Evolutionary conservation across 306 rosid genomes (phyloP), one percentile per base, ranked within the genome.

Genomic region (Arachis stenosperma): DNA sequence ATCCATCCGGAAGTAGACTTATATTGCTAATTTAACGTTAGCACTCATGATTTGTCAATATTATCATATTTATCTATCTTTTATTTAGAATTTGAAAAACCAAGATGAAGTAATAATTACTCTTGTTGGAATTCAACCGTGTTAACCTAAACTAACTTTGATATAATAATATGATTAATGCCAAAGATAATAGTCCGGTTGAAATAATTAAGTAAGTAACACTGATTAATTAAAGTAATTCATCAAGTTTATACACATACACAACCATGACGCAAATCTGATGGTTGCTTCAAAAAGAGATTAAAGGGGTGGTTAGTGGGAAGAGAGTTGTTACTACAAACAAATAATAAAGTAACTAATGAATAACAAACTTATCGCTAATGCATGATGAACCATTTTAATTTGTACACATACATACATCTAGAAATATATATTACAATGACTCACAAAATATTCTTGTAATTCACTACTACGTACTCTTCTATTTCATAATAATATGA

Each of bases 21-120:
- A 3, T 33, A 33, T 51, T 61, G 5, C 71, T 48, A 44, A 58
- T 61, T 76, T 84, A 67, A 70, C 57, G 51, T 64, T 70, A 51
- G 74, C 79, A 81, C 81, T 77, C 70, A 81, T 80, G 59, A 47
- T 72, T 70, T 74, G 66, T 64, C 73, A 79, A 56, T 75, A 73
- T 51, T 78, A 51, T 73, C 61, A 79, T 65, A 55, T 79, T 43
- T 70, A 68, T 71, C 68, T 43, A 65, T 81, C 74, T 73, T 73
- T 73, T 11, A 27, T 73, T 73, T 11, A 27, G 8, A 56, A 61
- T 6, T 66, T 75, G 79, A 66, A 71, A 76, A 68, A 67, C 65
- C 46, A 75, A 57, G 81, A 4, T 57, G 41, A 41, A 69, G 82
- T 63, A 50, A 78, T 77, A 72, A 86, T 88, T 80, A 44, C 74